Evolutionary conservation across 768 basidiomycete species (phyloP), one percentile per base, ranked within the genome.

Genomic region (Xerocomus spinulosus): DNA sequence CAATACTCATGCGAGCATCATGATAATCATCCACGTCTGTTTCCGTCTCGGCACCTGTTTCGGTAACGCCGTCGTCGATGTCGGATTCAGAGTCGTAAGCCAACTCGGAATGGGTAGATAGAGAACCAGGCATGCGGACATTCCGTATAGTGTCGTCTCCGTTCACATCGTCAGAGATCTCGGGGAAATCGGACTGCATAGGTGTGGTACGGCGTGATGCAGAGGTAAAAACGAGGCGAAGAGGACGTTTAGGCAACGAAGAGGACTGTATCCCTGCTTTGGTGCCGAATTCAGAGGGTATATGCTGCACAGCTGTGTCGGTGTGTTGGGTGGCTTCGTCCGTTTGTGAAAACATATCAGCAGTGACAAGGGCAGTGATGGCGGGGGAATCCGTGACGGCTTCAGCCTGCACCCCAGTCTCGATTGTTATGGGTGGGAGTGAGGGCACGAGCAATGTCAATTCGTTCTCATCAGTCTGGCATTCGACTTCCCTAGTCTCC

Each of bases 21-120:
- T 83, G 74, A 57, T 87, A 92, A 49, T 90, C 81, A 15, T 83
- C 87, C 28, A 61, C 66, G 35, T 87, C 87, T 0, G 81, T 81
- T 49, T 85, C 85, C 0, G 79, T 78, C 42, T 82, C 85, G 1
- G 76, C 75, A 35, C 82, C 86, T 0, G 83, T 84, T 68, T 83
- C 82, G 10, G 79, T 81, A 44, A 45, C 70, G 29, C 48, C 64
- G 36, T 74, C 76, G 44, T 74, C 69, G 4, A 68, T 50, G 35
- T 70, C 66, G 23, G 73, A 77, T 20, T 76, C 75, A 29, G 74
- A 75, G 17, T 76, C 75, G 36, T 62, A 71, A 2, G 69, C 70
- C 13, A 56, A 63, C 21, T 67, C 64, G n/a, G 49, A 33, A 36
- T 50, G 45, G 28, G 57, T 26, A 21, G 53, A 48, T 17, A 64